Evolutionary conservation across 164 flowering plant species (phyloP), one percentile per base, ranked within the genome.

Genomic region (Macadamia tetraphylla): DNA sequence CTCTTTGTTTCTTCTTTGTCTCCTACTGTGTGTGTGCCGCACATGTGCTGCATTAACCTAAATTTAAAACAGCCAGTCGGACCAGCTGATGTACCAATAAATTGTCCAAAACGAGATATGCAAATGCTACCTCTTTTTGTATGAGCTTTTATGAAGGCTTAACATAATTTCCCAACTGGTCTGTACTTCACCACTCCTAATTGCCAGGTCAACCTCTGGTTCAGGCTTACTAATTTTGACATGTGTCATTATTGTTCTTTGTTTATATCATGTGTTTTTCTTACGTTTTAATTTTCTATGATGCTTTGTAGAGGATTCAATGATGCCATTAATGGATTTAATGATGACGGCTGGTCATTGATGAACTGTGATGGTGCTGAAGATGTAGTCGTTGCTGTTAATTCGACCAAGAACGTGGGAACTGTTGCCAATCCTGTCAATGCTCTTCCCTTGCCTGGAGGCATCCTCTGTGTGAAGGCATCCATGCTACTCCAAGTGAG

Each of bases 401-500:
- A 84, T 73, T 83, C 88, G 17, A 64, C 81, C 52, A 87, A 82
- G 67, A 79, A 74, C 69, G 67, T 83, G 65, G 71, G 67, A 62
- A 57, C 75, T 43, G 29, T 74, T 15, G 64, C 72, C 18, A 79
- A 67, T 73, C 63, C 73, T 71, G 52, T 78, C 12, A 80, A 51
- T 74, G 66, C 82, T 14, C 78, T 81, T 67, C 59, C 89, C 17
- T 68, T 76, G 61, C 59, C 77, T 67, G 88, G 89, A 23, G 91
- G 94, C 29, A 71, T 88, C 67, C 84, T 88, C 6, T 88, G 91
- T 81, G 94, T 89, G 12, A 87, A 88, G 74, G 91, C 89, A 44
- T 87, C 91, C 11, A 88, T 88, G 94, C 82, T 87, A 8, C 86
- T 88, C 64, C 87, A 85, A 78, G 94, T 86, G 66, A 74, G 81